Evolutionary conservation across 2,329 filamentous ascomycete genomes (phyloP).

Genomic region (Aspergillus brasiliensis): DNA sequence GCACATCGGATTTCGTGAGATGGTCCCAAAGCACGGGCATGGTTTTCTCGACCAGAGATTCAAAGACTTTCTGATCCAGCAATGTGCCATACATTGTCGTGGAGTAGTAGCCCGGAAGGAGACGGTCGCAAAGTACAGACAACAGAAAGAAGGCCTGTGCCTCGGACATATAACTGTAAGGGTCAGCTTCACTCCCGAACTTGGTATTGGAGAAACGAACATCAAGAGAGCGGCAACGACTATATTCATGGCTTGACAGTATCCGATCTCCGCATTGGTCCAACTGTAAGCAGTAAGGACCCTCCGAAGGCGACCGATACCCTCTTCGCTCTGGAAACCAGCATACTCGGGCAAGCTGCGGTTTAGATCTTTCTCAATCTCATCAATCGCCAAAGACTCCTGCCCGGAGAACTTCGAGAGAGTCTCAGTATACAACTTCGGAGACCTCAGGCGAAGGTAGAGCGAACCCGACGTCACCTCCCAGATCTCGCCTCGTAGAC

Average conservation of each 20-base stretch:
- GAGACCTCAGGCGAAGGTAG: constrained; percentile 83
- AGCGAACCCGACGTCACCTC: constrained; percentile 90
- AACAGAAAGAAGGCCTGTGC: constrained; percentile 92
- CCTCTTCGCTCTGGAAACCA: constrained; percentile 94
- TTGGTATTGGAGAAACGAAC: constrained; percentile 45
- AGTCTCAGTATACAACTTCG: constrained; percentile 80
- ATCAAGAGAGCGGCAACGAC: constrained; percentile 97
- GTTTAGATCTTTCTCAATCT: constrained; percentile 98
- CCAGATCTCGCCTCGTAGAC: constrained; percentile 92
- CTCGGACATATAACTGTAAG: constrained; percentile 83
- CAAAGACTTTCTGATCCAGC: constrained; percentile 94
- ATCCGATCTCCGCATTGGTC: constrained; percentile 93
- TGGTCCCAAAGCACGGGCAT: constrained; percentile 99
- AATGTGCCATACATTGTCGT: constrained; percentile 99
- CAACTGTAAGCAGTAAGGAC: constrained; percentile 97
- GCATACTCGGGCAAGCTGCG: constrained; percentile 95
- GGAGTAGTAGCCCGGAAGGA: constrained; percentile 96
- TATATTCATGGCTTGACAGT: constrained; percentile 99
- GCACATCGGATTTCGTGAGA: constrained; percentile 93
- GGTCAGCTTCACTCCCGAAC: constrained; percentile 20
- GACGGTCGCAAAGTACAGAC: constrained; percentile 85
- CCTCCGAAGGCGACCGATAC: constrained; percentile 82
- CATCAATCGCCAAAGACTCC: constrained; percentile 93
- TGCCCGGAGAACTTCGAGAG: constrained; percentile 79
- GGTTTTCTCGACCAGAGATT: constrained; percentile 96